Evolutionary conservation across 2,329 filamentous ascomycete genomes (phyloP), one percentile per base, ranked within the genome.

Genomic region (Fusarium sp.): DNA sequence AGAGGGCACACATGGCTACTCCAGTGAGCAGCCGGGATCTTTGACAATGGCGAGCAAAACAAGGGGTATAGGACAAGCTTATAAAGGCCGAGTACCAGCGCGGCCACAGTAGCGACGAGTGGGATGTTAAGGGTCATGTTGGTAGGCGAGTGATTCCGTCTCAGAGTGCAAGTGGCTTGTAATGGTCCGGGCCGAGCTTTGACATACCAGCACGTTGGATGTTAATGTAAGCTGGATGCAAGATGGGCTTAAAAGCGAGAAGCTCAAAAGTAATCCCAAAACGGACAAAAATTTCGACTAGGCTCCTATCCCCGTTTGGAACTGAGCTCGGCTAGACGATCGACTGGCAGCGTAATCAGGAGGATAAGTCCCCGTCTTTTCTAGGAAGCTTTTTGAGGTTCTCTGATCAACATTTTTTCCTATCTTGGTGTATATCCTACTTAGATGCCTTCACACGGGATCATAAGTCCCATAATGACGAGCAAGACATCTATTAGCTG

Each of bases 21-120:
- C 73, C 75, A 78, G 35, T 79, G 76, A 13, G 71, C 69, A 2
- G 65, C 65, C 2, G 77, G 76, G 52, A 78, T 69, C n/a, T 72
- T 73, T 4, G 76, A 69, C n/a, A 78, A 33, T 11, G 77, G 71
- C 4, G 69, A 82, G 79, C 70, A 5, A 38, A 36, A 56, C 13
- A 56, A 20, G 11, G 52, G 52, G 52, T 35, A 18, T 20, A 56
- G 14, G 29, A 56, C 10, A 35, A 56, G 11, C 29, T 35, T 56
- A 29, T 56, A 56, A 9, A 56, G n/a, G 6, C 27, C 29, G 22
- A 56, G 27, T 16, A 20, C 52, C 11, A 56, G 10, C 4, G 52
- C 29, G n/a, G 52, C 52, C 27, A n/a, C n/a, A 10, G 52, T 29
- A 31, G 52, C 52, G n/a, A 56, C 0, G 0, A 56, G n/a, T 9